These are phyloP conservation scores for Halenospora varia DNA, from an alignment of 495 filamentous ascomycete species.

Conservation along the genomic window DNA sequence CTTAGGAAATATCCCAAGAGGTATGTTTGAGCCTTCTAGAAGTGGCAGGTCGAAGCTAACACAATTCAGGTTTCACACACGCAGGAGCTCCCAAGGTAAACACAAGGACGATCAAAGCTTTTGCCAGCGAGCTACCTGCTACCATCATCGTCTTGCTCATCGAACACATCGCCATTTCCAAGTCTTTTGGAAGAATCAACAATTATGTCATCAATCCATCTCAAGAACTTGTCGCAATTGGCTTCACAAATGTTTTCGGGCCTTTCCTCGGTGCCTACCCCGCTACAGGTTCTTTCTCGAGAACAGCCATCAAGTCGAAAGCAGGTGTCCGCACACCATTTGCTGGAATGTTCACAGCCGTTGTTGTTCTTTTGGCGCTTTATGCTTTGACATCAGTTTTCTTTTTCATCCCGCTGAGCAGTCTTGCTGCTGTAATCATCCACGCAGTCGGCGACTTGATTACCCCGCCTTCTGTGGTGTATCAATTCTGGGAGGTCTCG, in stretches of 20 bases:
- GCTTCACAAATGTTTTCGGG: conserved; percentile 84
- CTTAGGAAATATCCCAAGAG: background rate
- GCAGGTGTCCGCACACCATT: conserved; percentile 90
- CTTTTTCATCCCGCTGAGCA: conserved; percentile 83
- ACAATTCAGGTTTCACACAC: too few relatives aligned
- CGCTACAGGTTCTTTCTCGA: conserved; percentile 91
- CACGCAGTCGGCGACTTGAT: conserved; percentile 82
- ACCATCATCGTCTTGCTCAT: conserved; percentile 93
- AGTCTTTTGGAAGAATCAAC: conserved; percentile 93
- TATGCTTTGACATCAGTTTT: conserved; percentile 91
- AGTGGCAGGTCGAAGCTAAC: too few relatives aligned
- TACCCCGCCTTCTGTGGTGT: background rate
- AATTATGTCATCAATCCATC: conserved; percentile 95
- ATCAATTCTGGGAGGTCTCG: background rate
- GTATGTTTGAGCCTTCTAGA: too few relatives aligned
- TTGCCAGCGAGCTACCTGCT: conserved; percentile 22
- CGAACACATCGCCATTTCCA: conserved; percentile 91
- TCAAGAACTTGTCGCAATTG: conserved; percentile 92
- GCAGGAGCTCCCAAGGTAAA: background rate
- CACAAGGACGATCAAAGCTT: background rate
- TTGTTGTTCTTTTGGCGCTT: conserved; percentile 87
- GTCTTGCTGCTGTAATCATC: conserved; percentile 89
- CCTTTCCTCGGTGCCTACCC: conserved; percentile 92
- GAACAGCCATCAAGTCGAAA: conserved; percentile 95
- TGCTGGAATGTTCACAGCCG: conserved; percentile 86